phyloP scores from a whole-genome alignment of 2,329 filamentous ascomycete genomes.

The Claviceps sp. region DNA sequence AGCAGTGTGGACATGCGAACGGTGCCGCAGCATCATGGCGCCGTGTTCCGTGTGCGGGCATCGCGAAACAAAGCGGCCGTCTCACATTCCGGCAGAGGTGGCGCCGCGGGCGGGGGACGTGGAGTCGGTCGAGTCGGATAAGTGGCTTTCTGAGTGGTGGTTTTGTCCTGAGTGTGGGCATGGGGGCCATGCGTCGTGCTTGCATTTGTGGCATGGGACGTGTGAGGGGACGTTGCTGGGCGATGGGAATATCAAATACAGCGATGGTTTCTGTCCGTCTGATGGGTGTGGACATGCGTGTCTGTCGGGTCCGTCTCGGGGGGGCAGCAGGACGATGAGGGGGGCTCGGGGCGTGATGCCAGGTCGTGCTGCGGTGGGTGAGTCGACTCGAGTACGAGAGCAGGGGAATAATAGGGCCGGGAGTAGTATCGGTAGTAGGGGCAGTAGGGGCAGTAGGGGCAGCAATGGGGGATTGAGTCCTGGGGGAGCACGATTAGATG shows the following conservation, averaged over 20 bases:
- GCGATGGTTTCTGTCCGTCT: constrained; percentile 48
- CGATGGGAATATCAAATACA: constrained; percentile 18
- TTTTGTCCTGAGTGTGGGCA: constrained; percentile 49
- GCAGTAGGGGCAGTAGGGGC: constrained; percentile 8
- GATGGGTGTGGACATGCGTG: constrained; percentile 53
- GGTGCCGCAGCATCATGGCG: constrained; percentile 38
- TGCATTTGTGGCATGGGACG: constrained; percentile 44
- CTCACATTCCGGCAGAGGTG: constrained; percentile 21
- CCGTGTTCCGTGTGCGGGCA: constrained; percentile 48
- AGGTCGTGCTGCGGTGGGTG: constrained; percentile 30
- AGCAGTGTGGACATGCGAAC: constrained; percentile 44
- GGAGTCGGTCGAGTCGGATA: constrained; percentile 6
- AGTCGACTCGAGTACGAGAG: constrained; percentile 17
- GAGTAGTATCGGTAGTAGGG: constrained; percentile 8
- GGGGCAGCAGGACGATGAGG: constrained; percentile 34
- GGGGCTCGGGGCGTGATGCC: constrained; percentile 13
- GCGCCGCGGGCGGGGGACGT: constrained; percentile 13
- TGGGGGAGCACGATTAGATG: constrained; percentile 11
- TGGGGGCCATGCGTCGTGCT: constrained; percentile 47
- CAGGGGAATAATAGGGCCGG: constrained; percentile 12
- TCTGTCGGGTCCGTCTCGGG: constrained; percentile 41
- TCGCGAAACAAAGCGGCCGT: constrained; percentile 32
- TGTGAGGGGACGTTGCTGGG: constrained; percentile 11
- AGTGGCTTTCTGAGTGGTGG: constrained; percentile 40
- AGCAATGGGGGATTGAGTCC: constrained; percentile 6